Base-by-base conservation (phyloP, 2,329 filamentous ascomycete species). In the Anthostomella pinea region DNA sequence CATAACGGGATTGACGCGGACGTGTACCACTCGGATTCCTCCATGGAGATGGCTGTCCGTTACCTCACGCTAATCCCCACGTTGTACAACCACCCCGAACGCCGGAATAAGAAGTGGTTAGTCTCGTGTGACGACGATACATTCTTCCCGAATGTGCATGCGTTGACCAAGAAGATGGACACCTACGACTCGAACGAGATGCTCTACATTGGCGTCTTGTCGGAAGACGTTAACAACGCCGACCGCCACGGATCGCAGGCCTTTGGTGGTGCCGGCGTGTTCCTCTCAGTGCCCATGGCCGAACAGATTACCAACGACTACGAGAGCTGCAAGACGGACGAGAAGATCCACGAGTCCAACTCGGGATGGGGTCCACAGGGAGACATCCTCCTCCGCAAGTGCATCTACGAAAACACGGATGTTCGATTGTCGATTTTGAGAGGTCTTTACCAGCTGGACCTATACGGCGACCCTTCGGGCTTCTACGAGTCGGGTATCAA, bases 61-160 rank as follows among this genome's bases (percentile, higher is more conserved):
- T 79, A 79, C 48, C 59, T 79, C 15, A 73, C 69, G 0, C 65
- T 79, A 2, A 67, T 77, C 2, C 73, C 75, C 3, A 70, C 68
- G 0, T 59, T 79, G 9, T 79, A 73, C 59, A 68, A 69, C 33
- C 73, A 78, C 46, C 64, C 63, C 3, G 69, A 70, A 3, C 63
- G 71, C 30, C 54, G 52, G 16, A 55, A 54, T 19, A 75, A 71
- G 57, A 77, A 75, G 47, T 83, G 79, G 79, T 66, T 77, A 1
- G 76, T 78, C 10, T 69, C 75, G 10, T 81, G 79, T 53, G 78
- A 83, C 46, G 79, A 83, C 47, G 79, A 83, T 45, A 83, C 79
- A 3, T 82, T 80, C 54, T 82, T 82, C 64, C 70, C 73, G 5
- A 79, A 71, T 39, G 77, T 81, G 56, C 64, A 77, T 35, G 68